These are phyloP conservation scores for Diversispora epigaea DNA, from an alignment of 192 early-diverging fungal species.

Conservation along the genomic window DNA sequence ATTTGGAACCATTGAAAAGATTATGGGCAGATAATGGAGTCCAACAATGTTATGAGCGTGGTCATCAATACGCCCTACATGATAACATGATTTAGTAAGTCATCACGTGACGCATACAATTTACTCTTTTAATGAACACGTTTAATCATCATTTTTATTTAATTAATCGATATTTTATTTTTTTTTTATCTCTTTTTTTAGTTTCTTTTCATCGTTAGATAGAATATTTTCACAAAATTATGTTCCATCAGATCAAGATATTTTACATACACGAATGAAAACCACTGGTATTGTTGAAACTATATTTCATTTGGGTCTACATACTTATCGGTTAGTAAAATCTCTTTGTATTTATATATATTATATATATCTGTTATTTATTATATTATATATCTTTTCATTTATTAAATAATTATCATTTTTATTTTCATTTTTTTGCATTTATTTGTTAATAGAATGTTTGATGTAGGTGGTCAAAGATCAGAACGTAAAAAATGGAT, in stretches of 20 bases:
- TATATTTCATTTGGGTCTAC: constrained; percentile 82
- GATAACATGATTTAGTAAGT: constrained; percentile 91
- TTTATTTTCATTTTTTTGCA: neutral
- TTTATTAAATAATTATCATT: neutral
- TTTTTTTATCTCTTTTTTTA: constrained; percentile 33
- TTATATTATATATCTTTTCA: too few species aligned
- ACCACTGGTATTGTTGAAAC: constrained; percentile 97
- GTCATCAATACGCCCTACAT: constrained; percentile 91
- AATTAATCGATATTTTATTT: neutral
- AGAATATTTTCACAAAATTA: constrained; percentile 79
- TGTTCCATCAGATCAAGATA: constrained; percentile 92
- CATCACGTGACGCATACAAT: too few species aligned
- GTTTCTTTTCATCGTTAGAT: constrained; percentile 91
- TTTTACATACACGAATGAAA: constrained; percentile 94
- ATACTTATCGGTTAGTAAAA: constrained; percentile 62
- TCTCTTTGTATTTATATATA: neutral
- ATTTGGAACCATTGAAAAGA: constrained; percentile 73
- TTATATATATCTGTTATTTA: too few species aligned
- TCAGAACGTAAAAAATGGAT: constrained; percentile 99
- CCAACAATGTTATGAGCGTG: constrained; percentile 73
- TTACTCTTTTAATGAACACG: too few species aligned
- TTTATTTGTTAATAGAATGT: constrained; percentile 66
- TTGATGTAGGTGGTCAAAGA: constrained; percentile 97
- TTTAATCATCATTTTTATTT: constrained; percentile 6
- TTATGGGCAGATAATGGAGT: constrained; percentile 88